Evolutionary conservation across 1,284 basidiomycete species (phyloP), one percentile per base, ranked within the genome.

Genomic region (Anthracocystis walkeri): DNA sequence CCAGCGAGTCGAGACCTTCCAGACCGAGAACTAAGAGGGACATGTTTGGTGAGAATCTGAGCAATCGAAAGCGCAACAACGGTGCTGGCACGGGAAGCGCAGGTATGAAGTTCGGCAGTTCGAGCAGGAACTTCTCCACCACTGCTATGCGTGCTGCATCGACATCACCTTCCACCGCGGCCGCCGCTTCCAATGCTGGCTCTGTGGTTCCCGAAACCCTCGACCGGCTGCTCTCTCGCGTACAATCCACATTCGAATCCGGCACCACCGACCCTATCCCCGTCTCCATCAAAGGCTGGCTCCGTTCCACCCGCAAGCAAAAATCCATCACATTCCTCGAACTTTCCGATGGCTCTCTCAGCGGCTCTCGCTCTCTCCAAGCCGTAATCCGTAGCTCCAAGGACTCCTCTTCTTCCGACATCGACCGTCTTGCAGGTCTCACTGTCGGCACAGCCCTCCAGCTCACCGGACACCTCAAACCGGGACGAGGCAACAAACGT

Each of bases 281-380:
- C 7, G 73, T 71, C 25, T 21, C 6, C 2, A 67, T 77, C 20
- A 55, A 62, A 21, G 80, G 60, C 3, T 82, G 81, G 79, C 51
- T 83, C 18, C 60, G 76, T 0, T 78, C 78, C 3, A 64, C 68
- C 18, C 72, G 81, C 35, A 69, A 72, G 46, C 81, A 82, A 48
- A 79, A 80, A 46, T 76, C 75, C 29, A 63, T 78, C 46, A 79
- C 79, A 1, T 85, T 85, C 44, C 65, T 85, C 50, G 68, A 75
- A 42, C 40, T 85, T 16, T 75, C 72, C 21, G 83, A 85, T 40
- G 82, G 82, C 6, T 80, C 77, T 1, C 55, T 84, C n/a, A 29
- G 65, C 18, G 77, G 75, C 5, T 56, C 59, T 21, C 58, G 65
- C 7, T 65, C 77, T 23, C 64, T 85, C 6, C 83, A 85, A 66